These are phyloP conservation scores for Nakazawaea holstii DNA, from an alignment of 805 yeast species.

Conservation along the genomic window DNA sequence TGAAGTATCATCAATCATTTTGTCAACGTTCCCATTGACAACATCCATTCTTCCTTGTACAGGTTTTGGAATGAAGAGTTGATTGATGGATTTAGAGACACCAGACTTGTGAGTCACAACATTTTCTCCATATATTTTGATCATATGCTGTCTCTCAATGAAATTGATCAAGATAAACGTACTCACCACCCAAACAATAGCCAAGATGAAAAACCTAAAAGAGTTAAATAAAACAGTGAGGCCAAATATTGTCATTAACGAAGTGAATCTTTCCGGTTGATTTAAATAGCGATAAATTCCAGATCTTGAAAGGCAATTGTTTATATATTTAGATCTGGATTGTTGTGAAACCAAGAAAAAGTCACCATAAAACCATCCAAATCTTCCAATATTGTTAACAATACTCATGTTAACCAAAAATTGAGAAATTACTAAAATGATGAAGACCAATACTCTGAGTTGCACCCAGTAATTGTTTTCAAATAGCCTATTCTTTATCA, in stretches of 20 bases:
- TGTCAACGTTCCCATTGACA: conserved; percentile 30
- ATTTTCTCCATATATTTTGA: conserved; percentile 65
- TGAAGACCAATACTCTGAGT: conserved; percentile 55
- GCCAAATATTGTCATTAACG: conserved; percentile 80
- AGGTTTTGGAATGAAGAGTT: conserved; percentile 15
- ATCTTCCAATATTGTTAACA: conserved; percentile 66
- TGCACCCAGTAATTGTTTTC: conserved; percentile 35
- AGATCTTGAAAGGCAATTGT: conserved; percentile 50
- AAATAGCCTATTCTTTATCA: conserved; percentile 15
- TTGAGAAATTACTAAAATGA: conserved; percentile 51
- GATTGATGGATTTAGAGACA: conserved; percentile 28
- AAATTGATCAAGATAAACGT: conserved; percentile 64
- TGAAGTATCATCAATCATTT: conserved; percentile 30
- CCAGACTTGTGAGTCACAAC: conserved; percentile 51
- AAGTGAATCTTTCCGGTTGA: conserved; percentile 76
- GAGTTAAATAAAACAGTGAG: conserved; percentile 52
- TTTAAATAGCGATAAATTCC: conserved; percentile 80
- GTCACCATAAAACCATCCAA: conserved; percentile 91
- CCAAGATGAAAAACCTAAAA: conserved; percentile 41
- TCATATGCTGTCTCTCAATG: conserved; percentile 76
- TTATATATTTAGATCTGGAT: conserved; percentile 23
- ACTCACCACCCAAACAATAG: conserved; percentile 61
- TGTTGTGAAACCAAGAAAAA: conserved; percentile 54
- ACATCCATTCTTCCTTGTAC: conserved; percentile 14
- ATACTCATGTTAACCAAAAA: conserved; percentile 67